These are phyloP conservation scores for Lachnellula suecica DNA, from an alignment of 2,329 filamentous ascomycete species.

Conservation along the genomic window DNA sequence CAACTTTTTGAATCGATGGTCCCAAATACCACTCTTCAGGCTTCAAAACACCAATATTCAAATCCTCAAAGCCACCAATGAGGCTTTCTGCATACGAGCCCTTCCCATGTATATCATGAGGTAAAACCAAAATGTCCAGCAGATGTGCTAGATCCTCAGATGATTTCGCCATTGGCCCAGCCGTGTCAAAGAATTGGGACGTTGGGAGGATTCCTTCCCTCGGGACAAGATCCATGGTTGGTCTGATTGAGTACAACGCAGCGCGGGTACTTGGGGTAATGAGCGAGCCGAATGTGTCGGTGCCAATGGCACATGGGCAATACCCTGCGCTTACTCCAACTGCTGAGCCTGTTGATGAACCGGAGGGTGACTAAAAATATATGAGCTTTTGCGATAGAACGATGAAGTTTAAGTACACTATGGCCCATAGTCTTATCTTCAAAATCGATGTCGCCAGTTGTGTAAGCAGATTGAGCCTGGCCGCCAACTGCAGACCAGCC, in stretches of 20 bases:
- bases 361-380: constrained; percentile 43
- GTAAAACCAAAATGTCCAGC: constrained; percentile 2
- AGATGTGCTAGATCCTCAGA: constrained; percentile 3
- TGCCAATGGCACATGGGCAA: constrained; percentile 63
- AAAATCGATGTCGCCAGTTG: constrained; percentile 6
- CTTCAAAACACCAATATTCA: constrained; percentile 2
- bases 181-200: background rate
- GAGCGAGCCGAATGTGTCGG: constrained; percentile 69
- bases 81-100: background rate
- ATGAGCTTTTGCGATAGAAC: constrained; percentile 2
- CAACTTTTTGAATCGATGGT: background rate
- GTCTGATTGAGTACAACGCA: constrained; percentile 39
- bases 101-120: no score
- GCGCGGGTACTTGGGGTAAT: constrained; percentile 69
- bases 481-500: constrained; percentile 15
- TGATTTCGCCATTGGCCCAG: constrained; percentile 3
- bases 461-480: constrained; percentile 16
- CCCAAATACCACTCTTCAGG: constrained; percentile 2
- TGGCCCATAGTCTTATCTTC: constrained; percentile 4
- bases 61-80: background rate
- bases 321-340: constrained; percentile 61
- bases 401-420: no score
- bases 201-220: constrained; percentile 4
- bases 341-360: constrained; percentile 64
- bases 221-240: constrained; percentile 1